Conservation (phyloP, 208 protist species). For the Angomonas ambiguus region DNA sequence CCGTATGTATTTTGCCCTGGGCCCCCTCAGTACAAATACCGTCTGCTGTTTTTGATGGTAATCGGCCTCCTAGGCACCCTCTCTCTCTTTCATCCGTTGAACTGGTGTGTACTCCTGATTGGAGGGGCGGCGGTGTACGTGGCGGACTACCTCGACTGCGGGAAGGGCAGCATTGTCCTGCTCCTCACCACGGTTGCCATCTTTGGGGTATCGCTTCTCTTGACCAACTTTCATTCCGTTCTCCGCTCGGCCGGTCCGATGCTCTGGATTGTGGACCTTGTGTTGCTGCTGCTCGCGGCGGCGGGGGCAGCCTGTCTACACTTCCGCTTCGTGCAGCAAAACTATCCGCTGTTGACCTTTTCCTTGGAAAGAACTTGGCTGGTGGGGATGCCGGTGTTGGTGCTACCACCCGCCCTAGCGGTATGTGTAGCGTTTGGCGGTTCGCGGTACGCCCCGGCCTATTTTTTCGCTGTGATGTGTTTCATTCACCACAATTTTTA, state of each 20-base stretch:
- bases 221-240: conserved; percentile 63
- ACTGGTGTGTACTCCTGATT: conserved; percentile 55
- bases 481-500: conserved; percentile 68
- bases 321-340: conserved; percentile 81
- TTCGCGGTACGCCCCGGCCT: conserved; percentile 59
- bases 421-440: conserved; percentile 60
- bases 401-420: conserved; percentile 63
- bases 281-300: conserved; percentile 29
- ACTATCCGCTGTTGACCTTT: conserved; percentile 60
- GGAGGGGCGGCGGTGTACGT: conserved; percentile 68
- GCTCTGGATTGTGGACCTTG: conserved; percentile 54
- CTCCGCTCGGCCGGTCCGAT: conserved; percentile 56
- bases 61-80: conserved; percentile 64
- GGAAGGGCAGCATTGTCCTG: conserved; percentile 41
- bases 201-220: conserved; percentile 50
- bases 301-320: conserved; percentile 56
- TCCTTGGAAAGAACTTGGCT: conserved; percentile 64
- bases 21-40: conserved; percentile 26
- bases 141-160: conserved; percentile 71
- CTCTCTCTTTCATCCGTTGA: conserved; percentile 68
- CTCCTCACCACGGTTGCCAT: conserved; percentile 37
- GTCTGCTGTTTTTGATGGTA: conserved; percentile 42
- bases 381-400: conserved; percentile 49
- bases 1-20: conserved; percentile 29
- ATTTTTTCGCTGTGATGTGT: conserved; percentile 58